Evolutionary conservation across 306 rosid species (phyloP).

Genomic region (Citrullus colocynthis): DNA sequence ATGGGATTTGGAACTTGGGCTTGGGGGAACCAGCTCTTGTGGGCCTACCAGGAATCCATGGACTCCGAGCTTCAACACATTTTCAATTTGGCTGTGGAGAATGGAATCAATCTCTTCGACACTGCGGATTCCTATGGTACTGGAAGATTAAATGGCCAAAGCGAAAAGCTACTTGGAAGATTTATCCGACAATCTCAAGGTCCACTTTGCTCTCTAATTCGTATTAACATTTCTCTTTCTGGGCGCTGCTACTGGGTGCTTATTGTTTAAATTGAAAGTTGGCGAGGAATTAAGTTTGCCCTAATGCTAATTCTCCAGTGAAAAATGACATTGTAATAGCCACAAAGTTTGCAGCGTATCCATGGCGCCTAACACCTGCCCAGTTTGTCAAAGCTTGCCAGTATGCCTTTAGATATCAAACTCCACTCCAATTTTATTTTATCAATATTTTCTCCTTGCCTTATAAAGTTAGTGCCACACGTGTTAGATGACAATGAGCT

Average conservation of each 20-base stretch:
- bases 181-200: slow-evolving; percentile 68
- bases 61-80: slow-evolving; percentile 68
- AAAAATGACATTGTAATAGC: slow-evolving; percentile 64
- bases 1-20: slow-evolving; percentile 99
- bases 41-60: slow-evolving; percentile 86
- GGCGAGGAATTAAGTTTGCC: not conserved
- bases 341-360: slow-evolving; percentile 93
- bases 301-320: slow-evolving; percentile 23
- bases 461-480: not conserved
- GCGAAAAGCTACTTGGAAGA: slow-evolving; percentile 75
- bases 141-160: slow-evolving; percentile 79
- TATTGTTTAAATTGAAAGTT: not conserved
- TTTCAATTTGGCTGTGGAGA: slow-evolving; percentile 59
- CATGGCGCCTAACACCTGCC: slow-evolving; percentile 82
- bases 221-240: not conserved
- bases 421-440: not conserved
- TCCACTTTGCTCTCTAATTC: slow-evolving; percentile 9
- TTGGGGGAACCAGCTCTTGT: slow-evolving; percentile 91
- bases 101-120: slow-evolving; percentile 79
- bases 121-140: slow-evolving; percentile 96
- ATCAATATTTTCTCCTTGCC: not conserved
- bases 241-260: not conserved
- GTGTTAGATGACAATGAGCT: slow-evolving; percentile 1
- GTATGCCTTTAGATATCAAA: slow-evolving; percentile 20
- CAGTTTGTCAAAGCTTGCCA: slow-evolving; percentile 94